Base-by-base conservation (phyloP, 179 eudicot species). In the Nepenthes alata region DNA sequence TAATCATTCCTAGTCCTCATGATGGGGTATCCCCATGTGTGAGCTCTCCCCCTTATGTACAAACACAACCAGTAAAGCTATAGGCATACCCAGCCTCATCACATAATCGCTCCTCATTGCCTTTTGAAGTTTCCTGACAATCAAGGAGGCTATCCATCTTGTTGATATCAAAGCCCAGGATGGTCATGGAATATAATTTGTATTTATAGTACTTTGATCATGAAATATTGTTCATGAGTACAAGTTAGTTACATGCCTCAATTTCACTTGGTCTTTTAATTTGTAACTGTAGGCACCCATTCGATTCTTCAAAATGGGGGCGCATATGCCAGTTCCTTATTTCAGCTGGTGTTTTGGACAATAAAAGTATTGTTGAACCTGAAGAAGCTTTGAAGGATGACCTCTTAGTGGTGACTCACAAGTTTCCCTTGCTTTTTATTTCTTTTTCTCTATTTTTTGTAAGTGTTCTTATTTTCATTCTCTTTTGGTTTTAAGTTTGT, bases 221-320 rank as follows among this genome's bases (percentile, higher is more conserved):
- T 1, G 55, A 52, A 5, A n/a, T 15, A 52, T 38, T 58, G 50
- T 12, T 11, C 12, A 16, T 58, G 57, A 11, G 11, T 59, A 35
- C 55, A 34, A 11, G 63, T 68, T 61, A 38, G 48, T 49, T 61
- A 13, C 16, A 11, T 45, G 47, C 58, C 8, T 63, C 59, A n/a
- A 0, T 70, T 8, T 16, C 60, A 13, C 48, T 50, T 71, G 47
- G 49, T 38, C 35, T 16, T 15, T 72, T 10, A 57, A 57, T 71
- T 45, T 44, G 67, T 60, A 61, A 67, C 63, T 81, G 67, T 69
- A 93, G 96, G 81, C 96, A 93, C 69, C 98, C 98, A 35, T 93
- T 93, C 80, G 98, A 93, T 76, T 86, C 98, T 70, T 83, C 96
- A 41, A 93, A 93, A 78, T 93, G 98, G 98, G 98, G 98, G 61